These are phyloP conservation scores for Rhodamnia rubescens DNA, from an alignment of 345 rosid species.

Conservation along the genomic window DNA sequence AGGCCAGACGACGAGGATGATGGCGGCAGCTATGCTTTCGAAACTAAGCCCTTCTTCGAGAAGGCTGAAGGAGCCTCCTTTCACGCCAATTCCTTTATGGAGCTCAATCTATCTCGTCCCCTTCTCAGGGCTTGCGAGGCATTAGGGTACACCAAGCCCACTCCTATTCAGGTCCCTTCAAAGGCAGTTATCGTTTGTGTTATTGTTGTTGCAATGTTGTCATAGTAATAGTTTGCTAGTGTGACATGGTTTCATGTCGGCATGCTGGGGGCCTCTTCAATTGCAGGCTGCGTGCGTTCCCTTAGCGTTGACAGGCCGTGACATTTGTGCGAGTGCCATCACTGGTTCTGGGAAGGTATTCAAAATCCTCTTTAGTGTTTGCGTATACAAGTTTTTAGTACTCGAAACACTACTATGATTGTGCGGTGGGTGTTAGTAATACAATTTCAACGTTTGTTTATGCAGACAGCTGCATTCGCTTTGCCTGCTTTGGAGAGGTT, in stretches of 20 bases:
- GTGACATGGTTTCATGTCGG: not conserved
- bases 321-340: constrained; percentile 94
- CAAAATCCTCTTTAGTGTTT: not conserved
- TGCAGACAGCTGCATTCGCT: constrained; percentile 89
- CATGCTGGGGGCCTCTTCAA: not conserved
- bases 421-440: not conserved
- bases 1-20: constrained; percentile 52
- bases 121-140: constrained; percentile 89
- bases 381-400: not conserved
- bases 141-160: constrained; percentile 81
- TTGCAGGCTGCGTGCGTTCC: constrained; percentile 90
- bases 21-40: constrained; percentile 20
- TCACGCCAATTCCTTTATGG: constrained; percentile 75
- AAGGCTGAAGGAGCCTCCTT: constrained; percentile 65
- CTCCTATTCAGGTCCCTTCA: constrained; percentile 75
- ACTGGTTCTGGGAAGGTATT: constrained; percentile 97
- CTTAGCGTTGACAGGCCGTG: constrained; percentile 77
- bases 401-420: not conserved
- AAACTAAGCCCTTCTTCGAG: constrained; percentile 54
- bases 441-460: not conserved
- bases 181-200: not conserved
- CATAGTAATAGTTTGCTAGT: not conserved
- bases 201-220: not conserved
- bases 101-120: constrained; percentile 84
- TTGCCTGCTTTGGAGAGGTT: constrained; percentile 90